These are phyloP conservation scores for Ceratobasidium sp. DNA, from an alignment of 1,284 basidiomycete species.

Conservation along the genomic window DNA sequence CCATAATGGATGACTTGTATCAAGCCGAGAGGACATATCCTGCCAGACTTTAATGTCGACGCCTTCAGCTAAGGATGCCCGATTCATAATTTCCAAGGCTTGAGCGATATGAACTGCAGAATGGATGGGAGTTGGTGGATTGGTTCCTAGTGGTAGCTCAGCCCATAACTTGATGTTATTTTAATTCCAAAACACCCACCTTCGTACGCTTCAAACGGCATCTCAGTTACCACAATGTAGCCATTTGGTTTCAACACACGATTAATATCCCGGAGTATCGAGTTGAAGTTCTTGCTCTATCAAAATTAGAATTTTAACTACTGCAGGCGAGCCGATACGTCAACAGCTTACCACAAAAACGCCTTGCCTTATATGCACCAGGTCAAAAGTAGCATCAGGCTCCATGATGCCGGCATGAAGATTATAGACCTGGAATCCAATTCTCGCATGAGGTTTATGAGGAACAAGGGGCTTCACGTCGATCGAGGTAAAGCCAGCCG, in stretches of 20 bases:
- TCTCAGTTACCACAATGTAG: background rate
- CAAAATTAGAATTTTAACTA: background rate
- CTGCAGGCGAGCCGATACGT: too few relatives aligned
- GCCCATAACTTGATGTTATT: too few relatives aligned
- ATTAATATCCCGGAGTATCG: constrained; percentile 3
- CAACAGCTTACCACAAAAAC: background rate
- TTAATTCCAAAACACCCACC: background rate
- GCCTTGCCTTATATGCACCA: background rate
- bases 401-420: constrained; percentile 9
- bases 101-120: background rate
- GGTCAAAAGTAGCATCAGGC: constrained; percentile 12
- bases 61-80: background rate
- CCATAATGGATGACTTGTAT: constrained; percentile 1
- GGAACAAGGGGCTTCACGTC: background rate
- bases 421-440: constrained; percentile 8
- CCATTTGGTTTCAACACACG: background rate
- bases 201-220: constrained; percentile 1
- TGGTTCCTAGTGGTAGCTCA: background rate
- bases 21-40: constrained; percentile 8
- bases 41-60: background rate
- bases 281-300: constrained; percentile 12
- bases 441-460: background rate
- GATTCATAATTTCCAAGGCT: background rate
- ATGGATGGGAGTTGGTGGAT: background rate
- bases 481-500: background rate